Evolutionary conservation across 2,329 filamentous ascomycete species (phyloP).

Genomic region (Aspergillus cejpii): DNA sequence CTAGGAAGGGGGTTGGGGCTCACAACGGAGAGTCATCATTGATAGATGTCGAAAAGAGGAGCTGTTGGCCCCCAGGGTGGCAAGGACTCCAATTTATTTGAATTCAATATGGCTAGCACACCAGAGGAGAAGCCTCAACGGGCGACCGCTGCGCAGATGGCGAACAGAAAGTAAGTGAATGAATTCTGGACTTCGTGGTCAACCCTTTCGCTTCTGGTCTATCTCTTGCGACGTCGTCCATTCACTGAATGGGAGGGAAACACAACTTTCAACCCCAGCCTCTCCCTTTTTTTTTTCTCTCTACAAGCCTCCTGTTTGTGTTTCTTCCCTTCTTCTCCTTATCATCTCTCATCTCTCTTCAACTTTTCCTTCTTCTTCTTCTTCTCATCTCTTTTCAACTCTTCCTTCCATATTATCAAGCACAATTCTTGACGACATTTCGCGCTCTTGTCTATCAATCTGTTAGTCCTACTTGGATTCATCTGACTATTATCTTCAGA

Average conservation of each 20-base stretch:
- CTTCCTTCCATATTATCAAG: not conserved
- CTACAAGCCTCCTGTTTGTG: not conserved
- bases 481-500: conserved; percentile 7
- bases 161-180: conserved; percentile 49
- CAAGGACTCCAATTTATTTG: conserved; percentile 26
- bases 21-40: conserved; percentile 22
- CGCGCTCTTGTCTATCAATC: not conserved
- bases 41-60: conserved; percentile 38
- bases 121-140: conserved; percentile 43
- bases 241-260: not conserved
- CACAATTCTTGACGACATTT: not conserved
- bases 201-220: conserved; percentile 9
- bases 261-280: not conserved
- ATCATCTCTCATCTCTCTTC: conserved; percentile 3
- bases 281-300: conserved; percentile 5
- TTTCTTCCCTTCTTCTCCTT: not conserved
- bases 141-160: conserved; percentile 51
- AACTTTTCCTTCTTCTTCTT: not conserved
- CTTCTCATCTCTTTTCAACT: conserved; percentile 1
- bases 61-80: conserved; percentile 33
- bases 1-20: conserved; percentile 16
- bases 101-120: conserved; percentile 36
- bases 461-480: not conserved
- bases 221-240: conserved; percentile 3
- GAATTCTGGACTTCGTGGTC: conserved; percentile 14